A percentile compares a stretch with the other conserved stretches of the same genome.
These are phyloP conservation scores for Zymoseptoria pseudotritici DNA, from an alignment of 2,329 filamentous ascomycete genomes.

Conservation along the genomic window DNA sequence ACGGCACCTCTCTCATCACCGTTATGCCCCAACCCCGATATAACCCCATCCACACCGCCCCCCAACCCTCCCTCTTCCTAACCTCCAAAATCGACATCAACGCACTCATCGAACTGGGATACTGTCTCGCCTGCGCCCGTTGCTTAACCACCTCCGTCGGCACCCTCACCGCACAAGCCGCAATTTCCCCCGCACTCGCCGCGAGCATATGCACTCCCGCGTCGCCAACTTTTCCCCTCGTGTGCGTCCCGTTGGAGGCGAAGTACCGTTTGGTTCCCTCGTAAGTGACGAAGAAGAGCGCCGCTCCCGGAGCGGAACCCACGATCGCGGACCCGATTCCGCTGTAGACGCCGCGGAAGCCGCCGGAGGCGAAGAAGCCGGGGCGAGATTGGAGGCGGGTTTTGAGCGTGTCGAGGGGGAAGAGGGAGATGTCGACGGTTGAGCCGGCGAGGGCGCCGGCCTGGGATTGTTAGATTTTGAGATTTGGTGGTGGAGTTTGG, in stretches of 20 bases:
- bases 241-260: not conserved
- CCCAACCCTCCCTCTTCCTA: conserved; percentile 34
- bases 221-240: conserved; percentile 13
- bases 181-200: conserved; percentile 78
- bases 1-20: conserved; percentile 90
- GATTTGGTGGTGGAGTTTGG: not conserved
- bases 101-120: conserved; percentile 61
- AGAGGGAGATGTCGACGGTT: conserved; percentile 93
- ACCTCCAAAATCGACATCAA: conserved; percentile 58
- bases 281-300: conserved; percentile 71
- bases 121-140: conserved; percentile 80
- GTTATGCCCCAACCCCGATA: conserved; percentile 92
- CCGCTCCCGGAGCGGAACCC: conserved; percentile 86
- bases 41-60: conserved; percentile 68
- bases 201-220: conserved; percentile 66
- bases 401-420: conserved; percentile 96
- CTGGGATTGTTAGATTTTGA: conserved; percentile 30
- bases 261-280: conserved; percentile 23
- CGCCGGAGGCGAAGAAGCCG: conserved; percentile 74
- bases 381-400: conserved; percentile 82
- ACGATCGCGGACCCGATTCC: conserved; percentile 84
- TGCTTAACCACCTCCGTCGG: conserved; percentile 98
- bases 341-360: conserved; percentile 86
- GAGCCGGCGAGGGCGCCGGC: conserved; percentile 89
- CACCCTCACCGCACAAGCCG: conserved; percentile 84